A percentile compares a stretch with the other conserved stretches of the same genome.
These are phyloP conservation scores for Neurospora crassa DNA, from an alignment of 2,329 filamentous ascomycete species.

Conservation along the genomic window DNA sequence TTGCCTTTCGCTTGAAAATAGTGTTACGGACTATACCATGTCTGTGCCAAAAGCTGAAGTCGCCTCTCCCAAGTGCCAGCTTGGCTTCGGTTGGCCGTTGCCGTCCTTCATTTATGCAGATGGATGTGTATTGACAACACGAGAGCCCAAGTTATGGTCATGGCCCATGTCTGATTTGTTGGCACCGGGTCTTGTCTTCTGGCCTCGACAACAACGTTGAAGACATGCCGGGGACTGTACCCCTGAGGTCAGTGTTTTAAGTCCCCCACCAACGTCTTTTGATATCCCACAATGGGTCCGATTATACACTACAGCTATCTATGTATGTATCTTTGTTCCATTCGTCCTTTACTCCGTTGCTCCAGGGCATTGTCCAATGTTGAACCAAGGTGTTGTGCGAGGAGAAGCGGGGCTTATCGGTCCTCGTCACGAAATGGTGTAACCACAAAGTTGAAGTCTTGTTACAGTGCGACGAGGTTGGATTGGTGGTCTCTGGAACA, in stretches of 20 bases:
- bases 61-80: not conserved
- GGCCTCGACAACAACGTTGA: not conserved
- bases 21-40: not conserved
- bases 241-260: not conserved
- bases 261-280: not conserved
- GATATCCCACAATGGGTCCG: not conserved
- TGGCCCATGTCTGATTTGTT: not conserved
- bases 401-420: not conserved
- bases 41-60: not conserved
- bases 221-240: not conserved
- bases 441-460: slow-evolving; percentile 5
- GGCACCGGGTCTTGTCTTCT: not conserved
- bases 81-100: not conserved
- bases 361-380: not conserved
- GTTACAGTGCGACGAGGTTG: slow-evolving; percentile 18
- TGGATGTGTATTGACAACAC: not conserved
- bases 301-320: not conserved
- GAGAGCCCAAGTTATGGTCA: not conserved
- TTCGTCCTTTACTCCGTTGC: not conserved
- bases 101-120: not conserved
- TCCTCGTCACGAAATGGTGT: not conserved
- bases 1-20: not conserved
- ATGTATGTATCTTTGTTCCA: not conserved
- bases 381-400: not conserved
- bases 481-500: not conserved